Evolutionary conservation across 2,329 filamentous ascomycete species (phyloP), one percentile per base, ranked within the genome.

Genomic region (Phialophora tarda): DNA sequence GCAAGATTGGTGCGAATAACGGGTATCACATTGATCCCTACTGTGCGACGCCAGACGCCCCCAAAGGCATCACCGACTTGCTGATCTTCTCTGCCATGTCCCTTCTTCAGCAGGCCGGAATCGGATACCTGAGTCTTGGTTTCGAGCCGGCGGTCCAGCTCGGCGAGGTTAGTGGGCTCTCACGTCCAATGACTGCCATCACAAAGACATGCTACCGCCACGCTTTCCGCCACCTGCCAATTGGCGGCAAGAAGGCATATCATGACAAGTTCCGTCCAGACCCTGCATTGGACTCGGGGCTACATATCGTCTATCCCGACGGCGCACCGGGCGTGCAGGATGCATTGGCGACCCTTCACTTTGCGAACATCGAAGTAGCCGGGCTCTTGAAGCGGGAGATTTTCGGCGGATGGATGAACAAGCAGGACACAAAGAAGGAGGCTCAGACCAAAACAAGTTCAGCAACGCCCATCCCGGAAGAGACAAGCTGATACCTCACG

Each of bases 11-110:
- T 26, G 73, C 74, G 4, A 74, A 75, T 17, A 67, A 73, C 3
- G 79, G 78, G 14, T 81, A 80, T 63, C 79, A 81, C 61, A 64
- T 81, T n/a, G 79, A 81, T 54, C 79, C 79, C 0, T 80, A 74
- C 62, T 75, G 80, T 21, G 76, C 77, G 0, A 69, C 72, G 3
- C 77, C 77, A 0, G 72, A 71, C 0, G 75, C 77, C 3, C 75
- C 76, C 0, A 77, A 74, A 62, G 79, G 79, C 3, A 74, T 80
- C 21, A 78, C 74, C 8, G 79, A 81, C 24, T 66, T 81, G 1
- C 71, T 81, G 2, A 71, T 79, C 12, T 77, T 77, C 55, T 71
- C 76, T 0, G 70, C 78, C 0, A 79, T 81, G 78, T 75, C 77
- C 0, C 71, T 80, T 2, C 72, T 80, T 1, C 73, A 77, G 26